Evolutionary conservation across 257 asterid genomes (phyloP).

Genomic region (Forsythia viridissima): DNA sequence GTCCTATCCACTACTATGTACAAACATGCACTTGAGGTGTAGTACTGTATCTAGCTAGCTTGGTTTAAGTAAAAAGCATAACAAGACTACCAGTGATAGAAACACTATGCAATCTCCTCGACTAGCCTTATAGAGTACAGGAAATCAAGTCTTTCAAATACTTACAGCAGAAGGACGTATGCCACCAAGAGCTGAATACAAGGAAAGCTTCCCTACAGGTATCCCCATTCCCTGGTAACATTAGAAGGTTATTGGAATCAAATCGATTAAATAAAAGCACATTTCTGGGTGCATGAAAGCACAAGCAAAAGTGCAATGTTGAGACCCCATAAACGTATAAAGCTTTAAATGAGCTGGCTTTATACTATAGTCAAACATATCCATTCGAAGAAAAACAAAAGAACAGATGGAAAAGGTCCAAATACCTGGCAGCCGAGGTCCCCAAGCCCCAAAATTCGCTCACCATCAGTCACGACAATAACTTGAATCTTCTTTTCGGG

Average conservation of each 20-base stretch:
- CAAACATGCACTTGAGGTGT: not conserved
- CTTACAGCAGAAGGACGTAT: constrained; percentile 87
- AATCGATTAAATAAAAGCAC: constrained; percentile 8
- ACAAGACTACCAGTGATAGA: not conserved
- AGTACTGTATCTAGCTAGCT: not conserved
- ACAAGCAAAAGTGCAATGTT: not conserved
- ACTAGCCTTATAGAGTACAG: constrained; percentile 3
- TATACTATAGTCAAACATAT: not conserved
- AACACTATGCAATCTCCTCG: not conserved
- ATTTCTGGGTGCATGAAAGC: not conserved
- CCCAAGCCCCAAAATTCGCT: constrained; percentile 96
- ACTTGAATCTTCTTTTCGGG: constrained; percentile 97
- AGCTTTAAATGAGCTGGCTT: not conserved
- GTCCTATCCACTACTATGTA: not conserved
- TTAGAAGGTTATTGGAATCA: constrained; percentile 22
- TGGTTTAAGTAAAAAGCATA: not conserved
- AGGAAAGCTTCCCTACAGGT: constrained; percentile 89
- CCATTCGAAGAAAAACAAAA: not conserved
- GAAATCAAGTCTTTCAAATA: constrained; percentile 17
- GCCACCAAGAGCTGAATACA: constrained; percentile 94
- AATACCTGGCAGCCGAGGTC: constrained; percentile 98
- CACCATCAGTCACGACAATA: constrained; percentile 96
- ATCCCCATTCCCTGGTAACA: constrained; percentile 93
- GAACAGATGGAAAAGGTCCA: not conserved
- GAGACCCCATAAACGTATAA: not conserved